phyloP scores from a whole-genome alignment of 169 alveolate genomes.

The Plasmodium falciparum region DNA sequence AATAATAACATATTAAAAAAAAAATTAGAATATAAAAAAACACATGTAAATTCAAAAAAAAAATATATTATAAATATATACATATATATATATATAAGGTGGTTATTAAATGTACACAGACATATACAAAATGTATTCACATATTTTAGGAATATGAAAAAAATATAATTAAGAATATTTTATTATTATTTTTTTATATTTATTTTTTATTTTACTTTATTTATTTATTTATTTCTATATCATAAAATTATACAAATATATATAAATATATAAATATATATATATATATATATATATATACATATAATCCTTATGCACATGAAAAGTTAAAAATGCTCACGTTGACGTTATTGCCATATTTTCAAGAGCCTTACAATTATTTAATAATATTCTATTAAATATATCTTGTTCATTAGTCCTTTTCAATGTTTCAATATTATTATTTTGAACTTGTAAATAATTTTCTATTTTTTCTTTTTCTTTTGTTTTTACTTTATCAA shows the following conservation, averaged over 20 bases:
- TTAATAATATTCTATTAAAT: conserved; percentile 19
- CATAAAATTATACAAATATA: neutral
- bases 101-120: too few relatives aligned
- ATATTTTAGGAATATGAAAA: too few relatives aligned
- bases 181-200: too few relatives aligned
- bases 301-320: neutral
- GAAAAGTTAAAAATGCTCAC: neutral
- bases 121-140: too few relatives aligned
- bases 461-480: conserved; percentile 53
- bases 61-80: too few relatives aligned
- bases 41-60: too few relatives aligned
- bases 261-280: neutral
- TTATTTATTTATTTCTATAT: too few relatives aligned
- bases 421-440: conserved; percentile 70
- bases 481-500: conserved; percentile 69
- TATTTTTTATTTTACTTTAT: too few relatives aligned
- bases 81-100: too few relatives aligned
- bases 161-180: too few relatives aligned
- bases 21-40: too few relatives aligned
- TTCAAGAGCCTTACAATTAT: conserved; percentile 39
- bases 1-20: too few relatives aligned
- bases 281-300: neutral
- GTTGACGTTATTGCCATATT: conserved; percentile 25
- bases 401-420: conserved; percentile 40
- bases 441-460: conserved; percentile 36